These are phyloP conservation scores for Fagus sylvatica DNA, from an alignment of 306 rosid species.

Conservation along the genomic window DNA sequence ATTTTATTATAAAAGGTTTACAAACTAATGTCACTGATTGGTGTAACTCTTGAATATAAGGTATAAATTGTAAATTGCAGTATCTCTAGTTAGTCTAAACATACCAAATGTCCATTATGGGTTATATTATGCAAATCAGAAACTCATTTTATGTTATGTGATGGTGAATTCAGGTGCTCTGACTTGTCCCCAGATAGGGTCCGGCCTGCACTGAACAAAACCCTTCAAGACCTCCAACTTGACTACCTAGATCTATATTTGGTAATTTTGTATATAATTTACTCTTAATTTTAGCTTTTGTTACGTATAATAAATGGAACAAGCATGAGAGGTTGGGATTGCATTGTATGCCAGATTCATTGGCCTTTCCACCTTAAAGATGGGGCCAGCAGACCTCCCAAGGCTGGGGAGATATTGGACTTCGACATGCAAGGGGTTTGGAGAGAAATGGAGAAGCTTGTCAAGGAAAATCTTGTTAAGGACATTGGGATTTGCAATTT, in stretches of 20 bases:
- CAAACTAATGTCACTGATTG: no score
- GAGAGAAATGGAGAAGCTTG: slow-evolving; percentile 67
- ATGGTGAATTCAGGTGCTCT: slow-evolving; percentile 47
- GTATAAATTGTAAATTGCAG: no score
- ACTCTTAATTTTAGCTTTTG: neutral
- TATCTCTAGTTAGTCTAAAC: no score
- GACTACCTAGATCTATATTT: slow-evolving; percentile 64
- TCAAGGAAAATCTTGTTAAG: slow-evolving; percentile 42
- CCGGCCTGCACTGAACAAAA: slow-evolving; percentile 48
- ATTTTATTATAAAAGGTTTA: no score
- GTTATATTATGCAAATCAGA: neutral
- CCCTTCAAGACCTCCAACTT: slow-evolving; percentile 62
- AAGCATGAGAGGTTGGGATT: neutral
- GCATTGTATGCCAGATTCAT: slow-evolving; percentile 35
- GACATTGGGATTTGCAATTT: slow-evolving; percentile 60
- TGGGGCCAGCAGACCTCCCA: slow-evolving; percentile 49
- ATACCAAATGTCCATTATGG: no score
- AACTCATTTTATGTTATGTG: neutral
- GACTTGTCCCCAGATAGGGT: slow-evolving; percentile 66
- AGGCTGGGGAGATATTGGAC: slow-evolving; percentile 45
- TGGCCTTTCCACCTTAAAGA: slow-evolving; percentile 54
- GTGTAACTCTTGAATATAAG: no score
- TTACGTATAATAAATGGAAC: neutral
- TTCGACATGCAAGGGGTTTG: slow-evolving; percentile 59
- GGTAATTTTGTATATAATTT: slow-evolving; percentile 30